phyloP scores from a whole-genome alignment of 2,329 filamentous ascomycete genomes.

The Passalora sequoiae region DNA sequence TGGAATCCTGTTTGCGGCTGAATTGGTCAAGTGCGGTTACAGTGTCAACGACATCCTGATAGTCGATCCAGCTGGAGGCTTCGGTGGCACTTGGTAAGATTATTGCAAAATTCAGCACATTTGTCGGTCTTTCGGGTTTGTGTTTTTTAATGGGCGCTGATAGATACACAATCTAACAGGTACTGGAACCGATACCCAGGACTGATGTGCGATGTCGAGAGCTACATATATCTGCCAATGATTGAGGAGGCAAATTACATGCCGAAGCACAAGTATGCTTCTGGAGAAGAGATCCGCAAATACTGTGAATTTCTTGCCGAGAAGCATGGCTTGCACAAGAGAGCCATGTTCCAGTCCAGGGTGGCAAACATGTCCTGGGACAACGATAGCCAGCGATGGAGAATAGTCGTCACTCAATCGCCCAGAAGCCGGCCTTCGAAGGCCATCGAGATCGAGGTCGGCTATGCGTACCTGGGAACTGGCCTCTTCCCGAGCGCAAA shows the following conservation, averaged over 20 bases:
- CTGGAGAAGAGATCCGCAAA: slow-evolving; percentile 43
- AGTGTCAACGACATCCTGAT: slow-evolving; percentile 36
- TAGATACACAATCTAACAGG: no score
- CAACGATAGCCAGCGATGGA: slow-evolving; percentile 36
- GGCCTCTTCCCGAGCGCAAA: slow-evolving; percentile 44
- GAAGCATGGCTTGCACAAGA: slow-evolving; percentile 40
- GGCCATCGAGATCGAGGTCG: slow-evolving; percentile 30
- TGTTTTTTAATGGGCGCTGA: no score
- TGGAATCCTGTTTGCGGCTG: slow-evolving; percentile 40
- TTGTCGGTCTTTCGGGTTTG: no score
- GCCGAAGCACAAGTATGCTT: slow-evolving; percentile 48
- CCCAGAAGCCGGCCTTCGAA: slow-evolving; percentile 26
- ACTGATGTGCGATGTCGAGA: slow-evolving; percentile 54
- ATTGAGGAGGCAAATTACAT: slow-evolving; percentile 58
- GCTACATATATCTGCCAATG: slow-evolving; percentile 53
- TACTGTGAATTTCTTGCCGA: slow-evolving; percentile 44
- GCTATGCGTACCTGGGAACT: slow-evolving; percentile 39
- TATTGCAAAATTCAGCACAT: no score
- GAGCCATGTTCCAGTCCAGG: slow-evolving; percentile 47
- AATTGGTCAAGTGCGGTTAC: slow-evolving; percentile 38
- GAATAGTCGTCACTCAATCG: slow-evolving; percentile 28
- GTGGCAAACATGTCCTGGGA: slow-evolving; percentile 46
- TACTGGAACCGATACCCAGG: slow-evolving; percentile 38
- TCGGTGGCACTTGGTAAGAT: slow-evolving; percentile 49
- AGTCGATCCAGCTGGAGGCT: slow-evolving; percentile 45